A percentile compares a stretch with the other conserved stretches of the same genome.
Evolutionary conservation across 306 rosid genomes (phyloP).

Genomic region (Arachis hypogaea): DNA sequence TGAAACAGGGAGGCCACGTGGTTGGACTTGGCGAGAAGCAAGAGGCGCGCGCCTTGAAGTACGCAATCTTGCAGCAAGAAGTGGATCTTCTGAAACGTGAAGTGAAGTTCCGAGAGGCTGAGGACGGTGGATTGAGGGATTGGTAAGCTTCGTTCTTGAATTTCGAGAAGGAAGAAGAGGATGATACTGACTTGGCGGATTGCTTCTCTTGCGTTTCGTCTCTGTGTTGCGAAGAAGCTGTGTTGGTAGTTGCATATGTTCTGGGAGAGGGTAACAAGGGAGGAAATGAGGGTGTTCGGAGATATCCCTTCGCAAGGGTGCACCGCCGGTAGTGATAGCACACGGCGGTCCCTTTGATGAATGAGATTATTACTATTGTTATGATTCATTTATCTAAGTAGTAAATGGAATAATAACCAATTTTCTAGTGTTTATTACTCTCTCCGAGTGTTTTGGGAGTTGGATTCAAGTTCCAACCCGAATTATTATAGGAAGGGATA

Average conservation of each 20-base stretch:
- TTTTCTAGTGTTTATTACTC: neutral
- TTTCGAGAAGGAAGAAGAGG: conserved; percentile 66
- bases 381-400: conserved; percentile 41
- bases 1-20: conserved; percentile 54
- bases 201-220: conserved; percentile 64
- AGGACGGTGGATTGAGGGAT: conserved; percentile 47
- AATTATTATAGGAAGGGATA: conserved; percentile 26
- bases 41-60: conserved; percentile 49
- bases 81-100: conserved; percentile 59
- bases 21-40: conserved; percentile 59
- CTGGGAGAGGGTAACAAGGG: conserved; percentile 54
- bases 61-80: conserved; percentile 70
- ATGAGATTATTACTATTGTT: neutral
- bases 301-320: conserved; percentile 66
- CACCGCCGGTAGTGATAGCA: conserved; percentile 75
- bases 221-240: conserved; percentile 51
- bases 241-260: conserved; percentile 51
- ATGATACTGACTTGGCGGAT: conserved; percentile 57
- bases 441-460: neutral
- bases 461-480: neutral
- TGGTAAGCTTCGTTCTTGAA: neutral
- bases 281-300: conserved; percentile 54
- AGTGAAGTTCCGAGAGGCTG: conserved; percentile 71
- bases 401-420: neutral
- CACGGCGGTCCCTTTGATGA: conserved; percentile 55